Evolutionary conservation across 768 basidiomycete genomes (phyloP).

Genomic region (Lactarius sp.): DNA sequence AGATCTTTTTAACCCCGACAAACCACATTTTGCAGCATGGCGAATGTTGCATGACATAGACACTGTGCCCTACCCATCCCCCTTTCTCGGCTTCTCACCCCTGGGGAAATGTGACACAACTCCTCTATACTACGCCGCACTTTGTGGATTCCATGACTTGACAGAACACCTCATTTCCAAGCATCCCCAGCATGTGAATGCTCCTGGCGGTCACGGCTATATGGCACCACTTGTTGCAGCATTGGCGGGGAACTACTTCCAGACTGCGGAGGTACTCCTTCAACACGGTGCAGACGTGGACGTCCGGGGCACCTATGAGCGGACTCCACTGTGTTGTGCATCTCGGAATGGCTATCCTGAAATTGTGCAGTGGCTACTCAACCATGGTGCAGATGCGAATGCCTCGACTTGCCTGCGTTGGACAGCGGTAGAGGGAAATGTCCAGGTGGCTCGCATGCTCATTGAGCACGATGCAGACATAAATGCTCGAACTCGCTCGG

Average conservation of each 20-base stretch:
- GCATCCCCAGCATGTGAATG: background rate
- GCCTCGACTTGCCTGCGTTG: background rate
- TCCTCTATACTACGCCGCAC: background rate
- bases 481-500: constrained; percentile 25
- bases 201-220: background rate
- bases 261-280: background rate
- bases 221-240: background rate
- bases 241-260: background rate
- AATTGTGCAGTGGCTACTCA: background rate
- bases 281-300: background rate
- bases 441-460: background rate
- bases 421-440: background rate
- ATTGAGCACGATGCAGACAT: background rate
- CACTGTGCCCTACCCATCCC: background rate
- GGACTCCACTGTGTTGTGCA: background rate
- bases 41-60: background rate
- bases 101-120: background rate
- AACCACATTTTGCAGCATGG: background rate
- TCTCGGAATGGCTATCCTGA: background rate
- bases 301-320: background rate
- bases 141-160: constrained; percentile 1
- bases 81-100: background rate
- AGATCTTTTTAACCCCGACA: background rate
- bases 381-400: background rate
- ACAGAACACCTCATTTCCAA: background rate